Base-by-base conservation (phyloP, 192 early-diverging fungal species). In the Coemansia nantahalensis region DNA sequence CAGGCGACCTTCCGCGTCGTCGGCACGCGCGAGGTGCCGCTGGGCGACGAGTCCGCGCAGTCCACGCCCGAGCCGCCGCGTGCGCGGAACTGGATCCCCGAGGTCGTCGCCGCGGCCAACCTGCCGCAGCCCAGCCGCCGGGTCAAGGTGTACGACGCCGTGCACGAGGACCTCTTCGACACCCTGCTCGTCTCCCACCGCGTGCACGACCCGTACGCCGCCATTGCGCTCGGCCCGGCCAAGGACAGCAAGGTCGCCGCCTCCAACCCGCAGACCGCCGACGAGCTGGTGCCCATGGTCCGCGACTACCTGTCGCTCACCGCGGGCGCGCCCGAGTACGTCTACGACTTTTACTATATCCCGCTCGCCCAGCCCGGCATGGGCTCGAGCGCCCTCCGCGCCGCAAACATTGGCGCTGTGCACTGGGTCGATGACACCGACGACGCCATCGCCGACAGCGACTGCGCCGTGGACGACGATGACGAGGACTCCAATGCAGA, bases 321-420 rank as follows among this genome's bases (percentile, higher is more conserved):
- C 13, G 34, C 55, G 14, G n/a, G 30, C 1, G 26, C 8, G 0
- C 43, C 85, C 8, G 88, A 84, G 51, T 90, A 84, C 56, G 84
- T 90, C 2, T 90, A 90, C 47, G 88, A 90, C 54, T 80, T 90
- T 42, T 90, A 86, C 56, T 87, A 84, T 21, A 55, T 77, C 15
- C 83, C 82, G 62, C 59, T 78, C 12, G n/a, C 8, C 15, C 30
- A 34, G 23, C 39, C 32, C 21, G 57, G 28, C 16, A 9, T 39
- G 30, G 51, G 34, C 32, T 15, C 37, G 17, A 39, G 51, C 33
- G 19, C n/a, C 22, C 50, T 48, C 24, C 21, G 34, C 1, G 34
- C 21, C 19, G 13, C 39, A 14, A 51, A 50, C 40, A 39, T 61
- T 18, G 60, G 56, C 0, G 36, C 51, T 21, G 75, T 75, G 14